A percentile compares a stretch with the other conserved stretches of the same genome.
Conservation (phyloP, 352 stramenopile genomes). For the Globisporangium apiculatum region DNA sequence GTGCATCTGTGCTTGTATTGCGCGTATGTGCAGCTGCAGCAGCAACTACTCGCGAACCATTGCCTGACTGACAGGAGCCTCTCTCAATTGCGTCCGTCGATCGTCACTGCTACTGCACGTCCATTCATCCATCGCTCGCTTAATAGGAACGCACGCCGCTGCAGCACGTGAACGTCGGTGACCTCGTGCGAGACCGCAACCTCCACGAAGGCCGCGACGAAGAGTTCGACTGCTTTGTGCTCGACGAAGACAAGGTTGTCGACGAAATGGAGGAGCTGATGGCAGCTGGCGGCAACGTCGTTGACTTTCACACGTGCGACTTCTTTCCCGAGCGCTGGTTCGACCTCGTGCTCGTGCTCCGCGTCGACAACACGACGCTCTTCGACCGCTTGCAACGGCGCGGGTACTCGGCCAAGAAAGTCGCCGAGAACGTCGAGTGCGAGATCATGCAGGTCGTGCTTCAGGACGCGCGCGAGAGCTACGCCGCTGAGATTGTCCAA, state of each 20-base stretch:
- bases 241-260: constrained; percentile 97
- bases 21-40: neutral
- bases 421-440: constrained; percentile 94
- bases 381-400: constrained; percentile 82
- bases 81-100: neutral
- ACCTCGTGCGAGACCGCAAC: constrained; percentile 84
- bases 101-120: neutral
- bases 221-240: constrained; percentile 93
- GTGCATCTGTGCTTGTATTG: neutral
- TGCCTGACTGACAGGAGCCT: neutral
- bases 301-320: constrained; percentile 97
- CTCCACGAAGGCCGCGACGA: constrained; percentile 88
- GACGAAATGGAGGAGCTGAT: constrained; percentile 93
- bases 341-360: constrained; percentile 90
- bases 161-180: constrained; percentile 93
- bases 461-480: constrained; percentile 94
- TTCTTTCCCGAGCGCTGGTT: constrained; percentile 98
- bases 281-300: constrained; percentile 83
- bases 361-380: constrained; percentile 90
- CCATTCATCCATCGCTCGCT: neutral
- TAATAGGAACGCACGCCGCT: constrained; percentile 74
- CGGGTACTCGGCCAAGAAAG: constrained; percentile 95
- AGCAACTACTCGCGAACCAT: neutral
- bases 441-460: constrained; percentile 99
- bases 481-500: constrained; percentile 93